Base-by-base conservation (phyloP, 208 protist species). In the Lotmaria passim region DNA sequence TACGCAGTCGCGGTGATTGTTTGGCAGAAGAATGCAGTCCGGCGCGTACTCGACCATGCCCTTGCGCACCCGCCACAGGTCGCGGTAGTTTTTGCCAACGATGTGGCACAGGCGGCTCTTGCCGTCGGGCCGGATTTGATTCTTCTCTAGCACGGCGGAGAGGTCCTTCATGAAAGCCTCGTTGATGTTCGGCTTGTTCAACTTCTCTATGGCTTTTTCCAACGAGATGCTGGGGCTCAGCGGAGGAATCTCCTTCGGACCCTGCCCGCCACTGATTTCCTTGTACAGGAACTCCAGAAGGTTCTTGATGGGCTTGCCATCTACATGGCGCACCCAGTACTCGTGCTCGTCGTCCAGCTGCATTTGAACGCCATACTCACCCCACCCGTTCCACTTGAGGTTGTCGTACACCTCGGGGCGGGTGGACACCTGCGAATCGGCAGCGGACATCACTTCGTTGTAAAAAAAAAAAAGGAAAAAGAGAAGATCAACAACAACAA, bases 311-410 rank as follows among this genome's bases (percentile, higher is more conserved):
- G 81, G 81, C 78, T 93, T 93, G 24, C 86, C 88, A 61, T 87
- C 84, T 4, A 93, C 69, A 73, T 96, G 86, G 38, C 87, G 82
- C 28, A 86, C 84, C 55, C 79, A 76, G 23, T 79, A 71, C 23
- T 67, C 71, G 38, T 89, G 65, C 47, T 83, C 75, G 14, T 82
- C 74, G 69, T 93, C 86, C 38, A 95, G 78, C 72, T 60, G 78
- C 78, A 97, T 91, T 47, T 75, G 60, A 8, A 85, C 51, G 12
- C 78, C 77, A 21, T 75, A 26, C 28, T 81, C 61, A 21, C 94
- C 94, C 94, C 94, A 97, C 7, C 91, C 94, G 69, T 97, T 94
- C 94, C 94, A 97, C 74, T 96, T 96, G 56, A 97, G 82, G 48
- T 44, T 62, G 48, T 96, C 79, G 56, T 91, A 96, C 53, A 82